These are phyloP conservation scores for Nannochloropsis salina DNA, from an alignment of 108 stramenopile genomes.

Conservation along the genomic window DNA sequence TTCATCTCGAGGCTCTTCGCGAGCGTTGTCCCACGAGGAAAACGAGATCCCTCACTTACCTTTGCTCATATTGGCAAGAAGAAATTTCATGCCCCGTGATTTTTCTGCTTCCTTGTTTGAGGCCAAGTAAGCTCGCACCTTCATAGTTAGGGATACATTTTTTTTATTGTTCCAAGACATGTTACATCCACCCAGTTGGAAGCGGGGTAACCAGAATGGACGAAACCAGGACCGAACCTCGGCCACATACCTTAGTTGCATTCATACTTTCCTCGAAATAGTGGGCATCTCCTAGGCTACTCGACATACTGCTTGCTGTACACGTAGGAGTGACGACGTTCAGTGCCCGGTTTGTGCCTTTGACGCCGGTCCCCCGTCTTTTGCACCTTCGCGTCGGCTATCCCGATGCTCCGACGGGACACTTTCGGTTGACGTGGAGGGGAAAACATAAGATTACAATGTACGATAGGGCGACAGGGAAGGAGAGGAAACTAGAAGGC, in stretches of 20 bases:
- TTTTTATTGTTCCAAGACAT: neutral
- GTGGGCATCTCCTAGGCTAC: conserved; percentile 68
- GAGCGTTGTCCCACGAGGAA: too few species aligned
- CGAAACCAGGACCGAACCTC: neutral
- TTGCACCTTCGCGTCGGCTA: too few species aligned
- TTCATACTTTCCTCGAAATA: conserved; percentile 95
- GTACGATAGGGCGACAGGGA: too few species aligned
- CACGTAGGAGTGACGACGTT: too few species aligned
- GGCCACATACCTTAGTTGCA: conserved; percentile 67
- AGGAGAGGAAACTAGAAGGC: too few species aligned
- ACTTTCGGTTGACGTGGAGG: too few species aligned
- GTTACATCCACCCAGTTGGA: neutral
- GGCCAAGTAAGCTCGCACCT: neutral
- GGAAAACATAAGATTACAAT: too few species aligned
- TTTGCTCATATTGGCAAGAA: conserved; percentile 90
- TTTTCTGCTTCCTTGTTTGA: conserved; percentile 55
- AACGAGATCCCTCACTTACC: conserved; percentile 15
- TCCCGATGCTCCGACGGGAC: too few species aligned
- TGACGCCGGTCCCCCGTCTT: too few species aligned
- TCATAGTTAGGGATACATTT: too few species aligned
- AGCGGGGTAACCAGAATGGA: neutral
- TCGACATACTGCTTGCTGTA: conserved; percentile 32
- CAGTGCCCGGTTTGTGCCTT: too few species aligned
- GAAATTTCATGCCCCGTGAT: conserved; percentile 93
- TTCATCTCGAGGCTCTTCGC: too few species aligned